Conservation (phyloP, 2,329 filamentous ascomycete genomes). For the Cordyceps pruinosa region DNA sequence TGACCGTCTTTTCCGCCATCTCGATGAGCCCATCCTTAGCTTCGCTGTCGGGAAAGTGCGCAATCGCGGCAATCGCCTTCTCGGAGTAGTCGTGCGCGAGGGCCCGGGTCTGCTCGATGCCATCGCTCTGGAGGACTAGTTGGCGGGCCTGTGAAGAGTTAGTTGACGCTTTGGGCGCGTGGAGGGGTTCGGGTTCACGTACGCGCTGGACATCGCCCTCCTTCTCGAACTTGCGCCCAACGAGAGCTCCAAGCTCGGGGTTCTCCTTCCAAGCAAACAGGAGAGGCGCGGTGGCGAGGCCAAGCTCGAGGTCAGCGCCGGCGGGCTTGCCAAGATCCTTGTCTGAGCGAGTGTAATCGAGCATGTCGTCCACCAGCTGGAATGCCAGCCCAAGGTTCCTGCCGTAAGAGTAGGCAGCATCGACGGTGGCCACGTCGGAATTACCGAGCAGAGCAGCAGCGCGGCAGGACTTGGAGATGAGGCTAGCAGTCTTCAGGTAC, state of each 20-base stretch:
- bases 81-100: slow-evolving; percentile 87
- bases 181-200: slow-evolving; percentile 28
- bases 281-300: slow-evolving; percentile 86
- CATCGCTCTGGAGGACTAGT: slow-evolving; percentile 74
- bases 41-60: slow-evolving; percentile 82
- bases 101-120: slow-evolving; percentile 84
- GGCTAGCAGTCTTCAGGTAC: slow-evolving; percentile 89
- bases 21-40: slow-evolving; percentile 87
- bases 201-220: slow-evolving; percentile 83
- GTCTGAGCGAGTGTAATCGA: slow-evolving; percentile 87
- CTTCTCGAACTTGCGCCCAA: slow-evolving; percentile 81
- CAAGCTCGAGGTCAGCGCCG: slow-evolving; percentile 87
- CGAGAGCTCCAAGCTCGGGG: slow-evolving; percentile 74
- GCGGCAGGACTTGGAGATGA: slow-evolving; percentile 94
- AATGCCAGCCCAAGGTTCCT: slow-evolving; percentile 92
- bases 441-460: slow-evolving; percentile 82
- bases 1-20: slow-evolving; percentile 89
- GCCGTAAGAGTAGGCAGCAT: slow-evolving; percentile 86
- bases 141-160: slow-evolving; percentile 62
- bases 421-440: slow-evolving; percentile 68
- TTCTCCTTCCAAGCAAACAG: slow-evolving; percentile 93
- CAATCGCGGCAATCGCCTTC: slow-evolving; percentile 79
- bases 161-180: not conserved
- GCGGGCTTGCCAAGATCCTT: slow-evolving; percentile 89
- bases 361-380: slow-evolving; percentile 94